Conservation (phyloP, 2,329 filamentous ascomycete genomes). For the Monilinia fructigena region DNA sequence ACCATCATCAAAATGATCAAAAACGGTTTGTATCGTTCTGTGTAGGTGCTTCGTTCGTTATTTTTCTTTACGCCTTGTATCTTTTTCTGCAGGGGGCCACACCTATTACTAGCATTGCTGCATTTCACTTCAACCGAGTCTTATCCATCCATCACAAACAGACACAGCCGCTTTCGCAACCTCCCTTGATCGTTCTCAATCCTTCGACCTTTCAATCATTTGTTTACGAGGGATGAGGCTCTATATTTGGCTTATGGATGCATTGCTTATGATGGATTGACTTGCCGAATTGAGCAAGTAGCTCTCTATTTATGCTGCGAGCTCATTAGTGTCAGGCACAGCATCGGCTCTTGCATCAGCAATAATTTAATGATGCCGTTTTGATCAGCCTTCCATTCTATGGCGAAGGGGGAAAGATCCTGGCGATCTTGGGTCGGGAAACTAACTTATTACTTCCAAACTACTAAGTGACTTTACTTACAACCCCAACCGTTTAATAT, state of each 20-base stretch:
- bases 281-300: slow-evolving; percentile 20
- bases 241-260: slow-evolving; percentile 22
- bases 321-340: slow-evolving; percentile 22
- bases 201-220: slow-evolving; percentile 17
- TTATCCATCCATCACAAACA: slow-evolving; percentile 19
- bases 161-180: slow-evolving; percentile 19
- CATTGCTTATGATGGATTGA: slow-evolving; percentile 17
- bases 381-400: slow-evolving; percentile 7
- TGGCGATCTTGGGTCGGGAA: slow-evolving; percentile 8
- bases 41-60: neutral
- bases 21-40: slow-evolving; percentile 4
- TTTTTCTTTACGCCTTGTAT: neutral
- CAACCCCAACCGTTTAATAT: slow-evolving; percentile 13
- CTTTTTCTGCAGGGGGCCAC: neutral
- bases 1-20: neutral
- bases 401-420: neutral
- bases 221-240: slow-evolving; percentile 15
- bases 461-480: slow-evolving; percentile 16
- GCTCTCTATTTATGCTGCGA: slow-evolving; percentile 22
- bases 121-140: slow-evolving; percentile 8
- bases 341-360: slow-evolving; percentile 21
- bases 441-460: slow-evolving; percentile 3
- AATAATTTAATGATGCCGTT: slow-evolving; percentile 6
- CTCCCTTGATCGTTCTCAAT: slow-evolving; percentile 16
- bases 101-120: slow-evolving; percentile 1